Conservation (phyloP, 2,329 filamentous ascomycete species). For the Fonsecaea pedrosoi region DNA sequence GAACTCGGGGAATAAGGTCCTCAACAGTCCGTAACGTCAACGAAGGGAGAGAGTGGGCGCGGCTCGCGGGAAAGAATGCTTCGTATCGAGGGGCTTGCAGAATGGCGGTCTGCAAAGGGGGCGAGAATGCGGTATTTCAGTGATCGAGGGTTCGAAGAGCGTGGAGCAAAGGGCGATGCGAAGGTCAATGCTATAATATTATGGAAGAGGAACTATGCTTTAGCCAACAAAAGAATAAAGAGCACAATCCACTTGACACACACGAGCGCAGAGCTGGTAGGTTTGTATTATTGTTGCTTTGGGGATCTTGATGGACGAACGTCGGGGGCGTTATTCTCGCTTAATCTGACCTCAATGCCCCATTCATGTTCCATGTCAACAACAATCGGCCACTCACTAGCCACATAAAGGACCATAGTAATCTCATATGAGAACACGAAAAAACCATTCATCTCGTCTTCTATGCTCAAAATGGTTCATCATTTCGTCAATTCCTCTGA, state of each 20-base stretch:
- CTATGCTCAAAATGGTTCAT: conserved; percentile 15
- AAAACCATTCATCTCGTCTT: neutral
- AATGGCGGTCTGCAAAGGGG: conserved; percentile 27
- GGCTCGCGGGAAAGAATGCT: conserved; percentile 18
- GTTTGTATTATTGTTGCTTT: conserved; percentile 14
- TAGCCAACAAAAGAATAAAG: conserved; percentile 16
- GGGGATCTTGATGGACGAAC: conserved; percentile 10
- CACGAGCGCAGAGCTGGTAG: conserved; percentile 26
- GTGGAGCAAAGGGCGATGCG: neutral
- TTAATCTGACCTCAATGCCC: conserved; percentile 19
- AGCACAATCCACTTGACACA: conserved; percentile 8
- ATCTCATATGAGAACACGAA: neutral
- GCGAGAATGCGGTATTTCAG: neutral
- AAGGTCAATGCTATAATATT: conserved; percentile 14
- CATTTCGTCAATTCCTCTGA: conserved; percentile 29
- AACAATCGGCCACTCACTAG: conserved; percentile 20
- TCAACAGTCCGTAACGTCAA: conserved; percentile 10
- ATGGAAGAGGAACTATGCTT: conserved; percentile 25
- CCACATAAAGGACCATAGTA: conserved; percentile 6
- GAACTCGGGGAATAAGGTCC: conserved; percentile 10
- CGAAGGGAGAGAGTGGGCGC: conserved; percentile 1
- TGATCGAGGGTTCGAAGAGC: neutral
- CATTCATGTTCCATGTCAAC: conserved; percentile 30
- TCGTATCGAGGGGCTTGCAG: conserved; percentile 30
- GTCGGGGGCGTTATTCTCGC: conserved; percentile 22